Evolutionary conservation across 2,329 filamentous ascomycete species (phyloP).

Genomic region (Colletotrichum sp.): DNA sequence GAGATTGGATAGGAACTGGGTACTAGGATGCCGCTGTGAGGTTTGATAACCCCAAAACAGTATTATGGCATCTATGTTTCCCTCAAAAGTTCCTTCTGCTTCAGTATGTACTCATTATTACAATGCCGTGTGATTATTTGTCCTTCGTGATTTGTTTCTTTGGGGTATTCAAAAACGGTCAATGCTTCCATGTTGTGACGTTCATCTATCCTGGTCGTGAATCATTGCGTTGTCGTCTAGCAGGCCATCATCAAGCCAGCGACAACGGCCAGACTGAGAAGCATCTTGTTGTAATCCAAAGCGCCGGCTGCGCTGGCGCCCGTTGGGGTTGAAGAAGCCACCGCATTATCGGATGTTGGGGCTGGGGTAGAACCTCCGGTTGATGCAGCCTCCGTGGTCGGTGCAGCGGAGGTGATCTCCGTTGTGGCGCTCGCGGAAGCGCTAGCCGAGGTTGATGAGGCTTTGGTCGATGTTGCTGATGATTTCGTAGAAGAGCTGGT

Average conservation of each 20-base stretch:
- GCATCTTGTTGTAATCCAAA: not conserved
- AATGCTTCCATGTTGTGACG: constrained; percentile 13
- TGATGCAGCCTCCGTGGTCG: not conserved
- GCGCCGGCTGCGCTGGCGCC: not conserved
- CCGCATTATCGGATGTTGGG: not conserved
- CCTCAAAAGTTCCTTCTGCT: not conserved
- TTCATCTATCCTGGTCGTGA: not conserved
- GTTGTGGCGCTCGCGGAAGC: not conserved
- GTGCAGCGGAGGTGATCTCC: not conserved
- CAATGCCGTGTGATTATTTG: not conserved
- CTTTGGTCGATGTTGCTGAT: not conserved
- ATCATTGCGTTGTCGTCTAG: not conserved
- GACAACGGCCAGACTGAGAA: not conserved
- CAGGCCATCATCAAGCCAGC: not conserved
- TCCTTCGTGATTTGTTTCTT: not conserved
- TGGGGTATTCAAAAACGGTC: not conserved
- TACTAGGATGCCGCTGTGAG: not conserved
- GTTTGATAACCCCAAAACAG: not conserved
- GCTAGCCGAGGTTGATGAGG: not conserved
- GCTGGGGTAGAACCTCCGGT: not conserved
- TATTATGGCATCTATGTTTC: not conserved
- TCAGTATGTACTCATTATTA: not conserved
- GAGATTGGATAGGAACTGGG: not conserved
- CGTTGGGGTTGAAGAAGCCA: not conserved
- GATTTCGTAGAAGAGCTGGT: not conserved